Evolutionary conservation across 2,329 filamentous ascomycete species (phyloP), one percentile per base, ranked within the genome.

Genomic region (Hypocreales sp.): DNA sequence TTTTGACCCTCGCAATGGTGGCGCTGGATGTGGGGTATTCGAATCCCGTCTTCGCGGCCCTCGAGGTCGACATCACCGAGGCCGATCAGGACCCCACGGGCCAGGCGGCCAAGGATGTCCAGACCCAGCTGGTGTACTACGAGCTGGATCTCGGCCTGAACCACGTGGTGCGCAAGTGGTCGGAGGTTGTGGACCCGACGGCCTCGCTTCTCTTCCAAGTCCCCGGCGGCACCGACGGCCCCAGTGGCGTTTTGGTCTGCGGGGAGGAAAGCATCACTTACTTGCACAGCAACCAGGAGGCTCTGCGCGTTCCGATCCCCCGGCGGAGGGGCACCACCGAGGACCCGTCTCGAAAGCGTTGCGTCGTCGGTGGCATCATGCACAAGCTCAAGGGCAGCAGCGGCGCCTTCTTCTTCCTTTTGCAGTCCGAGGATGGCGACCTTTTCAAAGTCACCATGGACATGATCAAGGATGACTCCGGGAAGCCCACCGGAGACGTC

Each of bases 341-440:
- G 50, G 86, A 98, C 45, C 86, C 87, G 0, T 77, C 84, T 33
- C 70, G 92, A 32, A 94, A 93, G 51, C 77, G 90, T 16, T 74
- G 63, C 18, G 90, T 98, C 32, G 75, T 87, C 2, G 71, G 81
- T 3, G 90, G 90, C 26, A 84, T 93, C n/a, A 87, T 95, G 74
- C 90, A 98, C 57, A 92, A 92, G 51, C 76, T 94, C 48, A 87
- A 90, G 43, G 72, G 72, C 33, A 75, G 64, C 32, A 65, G 64
- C 5, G 84, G 84, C 16, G 84, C 86, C 2, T 98, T 98, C 58
- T 99, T 98, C 61, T 93, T 95, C 49, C 68, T 99, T 3, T 59
- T 98, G 1, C 90, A 99, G 49, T 84, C 81, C 1, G 90, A 98
- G 31, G 92, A 98, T 48, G 90, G 90, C n/a, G 92, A 98, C 50